phyloP scores from a whole-genome alignment of 768 basidiomycete species.

The Saitozyma podzolica region DNA sequence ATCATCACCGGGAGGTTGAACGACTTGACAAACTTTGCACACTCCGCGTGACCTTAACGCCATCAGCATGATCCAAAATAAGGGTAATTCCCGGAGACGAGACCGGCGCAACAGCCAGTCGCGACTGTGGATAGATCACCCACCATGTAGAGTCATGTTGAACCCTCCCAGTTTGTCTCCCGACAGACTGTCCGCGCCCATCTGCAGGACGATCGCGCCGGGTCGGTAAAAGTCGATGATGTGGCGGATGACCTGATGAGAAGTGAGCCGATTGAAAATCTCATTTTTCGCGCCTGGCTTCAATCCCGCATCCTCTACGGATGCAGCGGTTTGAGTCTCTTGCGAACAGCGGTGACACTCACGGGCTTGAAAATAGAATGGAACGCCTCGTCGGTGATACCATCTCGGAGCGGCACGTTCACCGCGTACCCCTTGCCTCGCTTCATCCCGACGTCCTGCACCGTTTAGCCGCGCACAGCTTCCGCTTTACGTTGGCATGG shows the following conservation, averaged over 20 bases:
- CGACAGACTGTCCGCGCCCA: conserved; percentile 91
- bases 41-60: conserved; percentile 75
- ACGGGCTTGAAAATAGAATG: conserved; percentile 89
- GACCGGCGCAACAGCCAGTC: neutral
- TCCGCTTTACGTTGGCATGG: no score
- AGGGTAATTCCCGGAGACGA: neutral
- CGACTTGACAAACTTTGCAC: conserved; percentile 78
- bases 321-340: neutral
- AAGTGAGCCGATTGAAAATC: neutral
- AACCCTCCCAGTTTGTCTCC: conserved; percentile 95
- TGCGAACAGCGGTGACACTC: conserved; percentile 43
- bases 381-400: conserved; percentile 86
- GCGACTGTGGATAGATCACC: conserved; percentile 14
- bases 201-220: conserved; percentile 84
- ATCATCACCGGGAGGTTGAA: conserved; percentile 84
- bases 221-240: conserved; percentile 87
- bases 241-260: conserved; percentile 69
- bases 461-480: neutral
- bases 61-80: conserved; percentile 7
- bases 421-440: conserved; percentile 80
- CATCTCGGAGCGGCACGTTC: conserved; percentile 92
- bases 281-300: neutral
- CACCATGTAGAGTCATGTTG: conserved; percentile 83
- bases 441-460: conserved; percentile 76
- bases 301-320: no score